A percentile compares a stretch with the other conserved stretches of the same genome.
phyloP scores from a whole-genome alignment of 441 rosid genomes.

The Eutrema salsugineum region DNA sequence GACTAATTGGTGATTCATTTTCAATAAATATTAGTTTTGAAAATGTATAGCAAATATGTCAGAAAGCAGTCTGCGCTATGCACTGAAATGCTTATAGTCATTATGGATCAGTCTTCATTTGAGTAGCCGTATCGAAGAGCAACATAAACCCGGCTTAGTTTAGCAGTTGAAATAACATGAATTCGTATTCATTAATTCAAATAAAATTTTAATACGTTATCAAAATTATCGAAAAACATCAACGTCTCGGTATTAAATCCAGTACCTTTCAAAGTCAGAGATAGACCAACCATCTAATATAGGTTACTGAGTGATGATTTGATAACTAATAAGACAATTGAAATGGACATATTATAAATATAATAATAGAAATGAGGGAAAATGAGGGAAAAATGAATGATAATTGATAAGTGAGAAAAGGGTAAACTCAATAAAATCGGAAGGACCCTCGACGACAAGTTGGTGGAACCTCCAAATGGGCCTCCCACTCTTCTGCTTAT shows the following conservation, averaged over 20 bases:
- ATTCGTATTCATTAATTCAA: not conserved
- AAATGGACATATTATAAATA: not conserved
- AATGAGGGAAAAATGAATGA: not conserved
- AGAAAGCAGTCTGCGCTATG: no score
- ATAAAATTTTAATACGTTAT: not conserved
- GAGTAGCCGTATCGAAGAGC: not conserved
- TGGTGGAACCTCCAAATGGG: constrained; percentile 4
- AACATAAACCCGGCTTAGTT: not conserved
- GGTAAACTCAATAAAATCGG: not conserved
- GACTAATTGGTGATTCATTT: no score
- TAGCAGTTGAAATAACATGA: not conserved
- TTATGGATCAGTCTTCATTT: not conserved
- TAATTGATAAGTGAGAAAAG: constrained; percentile 8
- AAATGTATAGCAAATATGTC: no score
- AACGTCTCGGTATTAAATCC: not conserved
- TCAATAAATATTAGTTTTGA: no score
- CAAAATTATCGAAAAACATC: not conserved
- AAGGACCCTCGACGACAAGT: constrained; percentile 18
- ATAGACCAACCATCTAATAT: constrained; percentile 22
- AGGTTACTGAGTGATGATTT: not conserved
- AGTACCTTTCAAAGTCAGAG: constrained; percentile 17
- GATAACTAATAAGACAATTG: constrained; percentile 14
- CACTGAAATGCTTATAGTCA: not conserved
- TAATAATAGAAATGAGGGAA: not conserved
- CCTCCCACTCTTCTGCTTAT: not conserved